Evolutionary conservation across 371 early-diverging fungal species (phyloP), one percentile per base, ranked within the genome.

Genomic region (Apophysomyces trapeziformis): DNA sequence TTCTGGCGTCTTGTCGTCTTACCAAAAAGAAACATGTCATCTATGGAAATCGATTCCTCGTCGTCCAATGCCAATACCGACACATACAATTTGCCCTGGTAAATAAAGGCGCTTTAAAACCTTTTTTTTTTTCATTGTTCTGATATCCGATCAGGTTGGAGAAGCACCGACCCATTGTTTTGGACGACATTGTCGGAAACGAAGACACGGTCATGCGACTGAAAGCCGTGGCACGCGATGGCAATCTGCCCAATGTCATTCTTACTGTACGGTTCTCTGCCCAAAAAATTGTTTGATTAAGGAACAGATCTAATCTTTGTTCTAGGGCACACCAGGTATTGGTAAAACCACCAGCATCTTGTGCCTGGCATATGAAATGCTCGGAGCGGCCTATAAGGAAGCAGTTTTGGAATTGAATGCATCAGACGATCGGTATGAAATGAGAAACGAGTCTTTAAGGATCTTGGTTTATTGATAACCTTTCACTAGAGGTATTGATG

Each of bases 341-440:
- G 99, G 99, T 66, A 99, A 99, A 78, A 99, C 99, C 0, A 99
- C 99, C 1, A 93, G 93, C 73, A 94, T 99, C 46, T 78, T 94
- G 38, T 96, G 97, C 63, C 82, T 99, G 50, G 98, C 96, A 13
- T 87, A 88, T 68, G 93, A 91, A 68, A 80, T 96, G 58, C 85
- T 97, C 5, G 95, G 95, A 1, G 69, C 86, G n/a, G 79, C 88
- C 6, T 91, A 87, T 74, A 96, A 95, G 74, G 96, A 98, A 60
- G 93, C 91, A 7, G 92, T 96, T 5, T 74, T 97, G 56, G 98
- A 99, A 77, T 79, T 99, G 60, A 99, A 99, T 76, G 99, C 99
- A 11, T 97, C 97, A 1, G 99, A 99, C 75, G 99, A 99, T 66
- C 85, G 97, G 94, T 93, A 85, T 38, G 67, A 21, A 5, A 43